A percentile compares a stretch with the other conserved stretches of the same genome.
Conservation (phyloP, 2,329 filamentous ascomycete genomes). For the Pseudogymnoascus sp. region DNA sequence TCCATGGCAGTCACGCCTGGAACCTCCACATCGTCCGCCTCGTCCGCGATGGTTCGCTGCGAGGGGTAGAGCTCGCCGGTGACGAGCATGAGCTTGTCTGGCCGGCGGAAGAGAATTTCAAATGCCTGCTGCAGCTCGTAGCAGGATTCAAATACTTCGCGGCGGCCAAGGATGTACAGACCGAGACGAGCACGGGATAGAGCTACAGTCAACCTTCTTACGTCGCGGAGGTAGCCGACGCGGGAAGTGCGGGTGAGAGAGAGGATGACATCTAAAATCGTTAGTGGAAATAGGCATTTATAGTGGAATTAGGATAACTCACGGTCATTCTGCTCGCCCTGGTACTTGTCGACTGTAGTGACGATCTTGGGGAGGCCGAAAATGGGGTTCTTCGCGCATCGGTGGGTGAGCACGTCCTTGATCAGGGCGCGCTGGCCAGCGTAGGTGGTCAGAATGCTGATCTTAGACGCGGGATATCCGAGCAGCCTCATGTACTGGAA, state of each 20-base stretch:
- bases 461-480: conserved; percentile 68
- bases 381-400: conserved; percentile 74
- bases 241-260: conserved; percentile 83
- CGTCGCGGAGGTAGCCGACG: conserved; percentile 87
- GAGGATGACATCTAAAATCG: conserved; percentile 70
- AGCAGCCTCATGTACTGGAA: conserved; percentile 97
- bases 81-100: conserved; percentile 73
- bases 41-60: conserved; percentile 39
- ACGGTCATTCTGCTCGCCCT: conserved; percentile 99
- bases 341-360: conserved; percentile 96
- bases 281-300: conserved; percentile 22
- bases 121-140: conserved; percentile 86
- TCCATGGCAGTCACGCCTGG: conserved; percentile 68
- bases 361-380: conserved; percentile 88
- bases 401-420: conserved; percentile 73
- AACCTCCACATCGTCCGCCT: conserved; percentile 41
- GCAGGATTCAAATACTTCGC: conserved; percentile 80
- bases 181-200: conserved; percentile 87
- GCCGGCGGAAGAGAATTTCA: conserved; percentile 65
- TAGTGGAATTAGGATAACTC: conserved; percentile 36
- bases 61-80: conserved; percentile 83
- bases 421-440: conserved; percentile 86
- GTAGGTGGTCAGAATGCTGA: conserved; percentile 88
- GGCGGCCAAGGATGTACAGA: conserved; percentile 83
- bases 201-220: conserved; percentile 88